Conservation (phyloP, 2,329 filamentous ascomycete species). For the Penicillium sp. region DNA sequence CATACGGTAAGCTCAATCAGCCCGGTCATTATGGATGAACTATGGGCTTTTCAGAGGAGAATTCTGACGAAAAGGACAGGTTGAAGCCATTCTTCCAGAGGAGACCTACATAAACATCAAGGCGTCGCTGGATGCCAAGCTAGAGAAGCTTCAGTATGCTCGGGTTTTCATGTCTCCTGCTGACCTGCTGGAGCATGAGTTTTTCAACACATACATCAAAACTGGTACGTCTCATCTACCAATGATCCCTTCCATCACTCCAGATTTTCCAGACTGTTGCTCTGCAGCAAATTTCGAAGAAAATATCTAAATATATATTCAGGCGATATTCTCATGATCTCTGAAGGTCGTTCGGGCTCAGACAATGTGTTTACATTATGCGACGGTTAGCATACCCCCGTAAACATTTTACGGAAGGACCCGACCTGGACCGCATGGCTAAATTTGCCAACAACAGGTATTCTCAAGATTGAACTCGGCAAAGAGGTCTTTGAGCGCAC, state of each 20-base stretch:
- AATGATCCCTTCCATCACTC: neutral
- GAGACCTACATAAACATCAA: conserved; percentile 55
- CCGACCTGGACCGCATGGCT: neutral
- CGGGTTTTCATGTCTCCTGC: conserved; percentile 68
- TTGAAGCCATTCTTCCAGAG: conserved; percentile 67
- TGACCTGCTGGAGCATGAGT: conserved; percentile 66
- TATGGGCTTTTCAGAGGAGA: neutral
- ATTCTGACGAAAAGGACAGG: conserved; percentile 44
- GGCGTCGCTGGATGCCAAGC: conserved; percentile 47
- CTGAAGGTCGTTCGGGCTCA: conserved; percentile 65
- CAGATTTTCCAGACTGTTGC: neutral
- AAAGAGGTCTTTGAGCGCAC: conserved; percentile 77
- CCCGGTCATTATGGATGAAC: neutral
- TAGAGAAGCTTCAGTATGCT: conserved; percentile 53
- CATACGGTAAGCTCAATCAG: conserved; percentile 54
- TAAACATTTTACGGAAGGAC: neutral
- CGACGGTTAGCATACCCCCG: conserved; percentile 53
- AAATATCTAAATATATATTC: conserved; percentile 1
- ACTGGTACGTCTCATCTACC: conserved; percentile 50
- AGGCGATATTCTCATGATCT: conserved; percentile 81
- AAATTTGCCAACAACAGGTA: conserved; percentile 47
- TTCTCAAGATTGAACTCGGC: conserved; percentile 70
- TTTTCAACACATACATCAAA: conserved; percentile 84
- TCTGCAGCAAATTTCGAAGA: neutral
- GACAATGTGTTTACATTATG: conserved; percentile 69